Conservation (phyloP, 2,329 filamentous ascomycete genomes). For the Sporothrix mexicana region DNA sequence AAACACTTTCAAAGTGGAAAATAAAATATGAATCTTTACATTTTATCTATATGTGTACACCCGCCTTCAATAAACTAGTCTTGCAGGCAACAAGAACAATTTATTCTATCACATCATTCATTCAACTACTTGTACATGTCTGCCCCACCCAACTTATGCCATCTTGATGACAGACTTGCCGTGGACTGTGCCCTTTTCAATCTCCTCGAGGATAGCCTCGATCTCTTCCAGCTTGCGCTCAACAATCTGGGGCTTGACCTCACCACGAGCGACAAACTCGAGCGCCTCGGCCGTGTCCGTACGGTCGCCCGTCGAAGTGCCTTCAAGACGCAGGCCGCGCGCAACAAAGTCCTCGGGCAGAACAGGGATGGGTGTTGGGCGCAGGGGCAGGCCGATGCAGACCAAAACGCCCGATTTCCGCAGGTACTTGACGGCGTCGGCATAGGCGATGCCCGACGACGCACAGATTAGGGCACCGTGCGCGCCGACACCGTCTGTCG, state of each 20-base stretch:
- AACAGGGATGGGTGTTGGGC: conserved; percentile 19
- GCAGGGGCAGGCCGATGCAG: conserved; percentile 65
- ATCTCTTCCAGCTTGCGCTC: conserved; percentile 22
- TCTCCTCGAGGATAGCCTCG: conserved; percentile 21
- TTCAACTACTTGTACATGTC: conserved; percentile 6
- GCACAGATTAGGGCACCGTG: conserved; percentile 70
- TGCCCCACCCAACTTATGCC: background rate
- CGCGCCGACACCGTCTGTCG: conserved; percentile 42
- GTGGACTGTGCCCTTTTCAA: conserved; percentile 24
- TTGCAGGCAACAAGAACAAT: background rate
- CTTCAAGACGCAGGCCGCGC: conserved; percentile 67
- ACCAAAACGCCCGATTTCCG: conserved; percentile 67
- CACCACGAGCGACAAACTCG: conserved; percentile 67
- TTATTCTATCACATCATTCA: background rate
- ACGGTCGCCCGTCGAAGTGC: conserved; percentile 54
- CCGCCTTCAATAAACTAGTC: no score
- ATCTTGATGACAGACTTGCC: conserved; percentile 26
- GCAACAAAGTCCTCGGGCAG: conserved; percentile 43
- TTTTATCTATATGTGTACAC: no score
- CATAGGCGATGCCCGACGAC: conserved; percentile 69
- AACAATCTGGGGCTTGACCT: conserved; percentile 57
- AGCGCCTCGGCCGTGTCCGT: conserved; percentile 69
- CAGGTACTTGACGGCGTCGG: conserved; percentile 67
- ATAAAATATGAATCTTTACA: no score
- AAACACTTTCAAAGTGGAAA: no score